Percentiles rank a stretch among this genome's conserved stretches.
phyloP scores from a whole-genome alignment of 768 basidiomycete genomes.

The Rhodotorula babjevae region DNA sequence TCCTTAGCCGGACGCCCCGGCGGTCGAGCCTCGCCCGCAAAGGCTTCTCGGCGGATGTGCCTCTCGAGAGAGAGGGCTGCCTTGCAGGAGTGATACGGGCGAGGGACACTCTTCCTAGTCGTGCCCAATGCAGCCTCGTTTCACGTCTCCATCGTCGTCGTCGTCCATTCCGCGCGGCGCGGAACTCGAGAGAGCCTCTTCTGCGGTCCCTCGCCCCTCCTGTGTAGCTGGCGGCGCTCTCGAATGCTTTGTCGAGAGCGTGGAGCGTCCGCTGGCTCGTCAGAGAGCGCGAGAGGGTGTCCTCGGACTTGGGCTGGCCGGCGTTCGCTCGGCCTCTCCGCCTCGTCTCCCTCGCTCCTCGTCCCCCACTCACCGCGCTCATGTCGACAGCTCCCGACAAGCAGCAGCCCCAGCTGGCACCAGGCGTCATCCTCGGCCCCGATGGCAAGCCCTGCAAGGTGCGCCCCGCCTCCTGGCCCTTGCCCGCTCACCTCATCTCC shows the following conservation, averaged over 20 bases:
- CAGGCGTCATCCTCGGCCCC: constrained; percentile 67
- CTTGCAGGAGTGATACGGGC: constrained; percentile 7
- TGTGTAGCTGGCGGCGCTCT: no score
- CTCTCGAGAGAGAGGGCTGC: neutral
- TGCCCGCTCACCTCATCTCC: neutral
- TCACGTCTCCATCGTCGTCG: no score
- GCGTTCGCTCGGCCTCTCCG: no score
- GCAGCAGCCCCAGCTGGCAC: neutral
- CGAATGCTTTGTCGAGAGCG: no score
- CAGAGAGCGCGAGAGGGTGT: no score
- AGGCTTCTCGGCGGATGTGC: neutral
- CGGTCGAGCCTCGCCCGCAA: neutral
- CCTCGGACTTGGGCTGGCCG: no score
- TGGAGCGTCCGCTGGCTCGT: no score
- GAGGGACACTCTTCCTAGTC: neutral
- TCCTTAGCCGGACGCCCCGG: neutral
- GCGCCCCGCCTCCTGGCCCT: constrained; percentile 48
- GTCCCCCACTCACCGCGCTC: neutral
- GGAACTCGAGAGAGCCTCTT: no score
- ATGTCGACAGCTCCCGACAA: neutral
- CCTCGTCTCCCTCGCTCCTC: no score
- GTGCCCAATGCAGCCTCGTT: neutral
- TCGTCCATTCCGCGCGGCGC: no score
- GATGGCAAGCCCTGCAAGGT: constrained; percentile 95
- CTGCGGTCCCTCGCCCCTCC: no score